Percentiles rank a stretch among this genome's conserved stretches.
Conservation (phyloP, 2,329 filamentous ascomycete species). For the Cercospora sp. region DNA sequence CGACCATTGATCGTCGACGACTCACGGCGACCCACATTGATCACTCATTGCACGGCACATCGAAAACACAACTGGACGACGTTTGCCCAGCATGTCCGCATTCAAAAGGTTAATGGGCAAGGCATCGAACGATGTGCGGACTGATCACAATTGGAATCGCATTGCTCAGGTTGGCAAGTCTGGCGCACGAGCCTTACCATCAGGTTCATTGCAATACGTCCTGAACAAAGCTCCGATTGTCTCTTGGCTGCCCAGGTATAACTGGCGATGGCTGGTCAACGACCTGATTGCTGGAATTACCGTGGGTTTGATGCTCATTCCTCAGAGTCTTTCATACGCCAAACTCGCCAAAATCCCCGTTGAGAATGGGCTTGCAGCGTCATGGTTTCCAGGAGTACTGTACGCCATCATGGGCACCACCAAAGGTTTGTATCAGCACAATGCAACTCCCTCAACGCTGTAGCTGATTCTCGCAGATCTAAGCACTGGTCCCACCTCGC, state of each 20-base stretch:
- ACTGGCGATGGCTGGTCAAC: slow-evolving; percentile 60
- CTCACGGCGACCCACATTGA: neutral
- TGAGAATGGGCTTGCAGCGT: slow-evolving; percentile 60
- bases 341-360: slow-evolving; percentile 63
- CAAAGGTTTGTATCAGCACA: slow-evolving; percentile 49
- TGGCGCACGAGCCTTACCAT: slow-evolving; percentile 49
- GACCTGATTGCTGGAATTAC: slow-evolving; percentile 64
- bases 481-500: slow-evolving; percentile 63
- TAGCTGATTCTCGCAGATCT: slow-evolving; percentile 48
- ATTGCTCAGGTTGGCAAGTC: slow-evolving; percentile 36
- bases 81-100: slow-evolving; percentile 1
- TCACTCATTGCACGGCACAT: neutral
- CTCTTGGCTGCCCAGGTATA: slow-evolving; percentile 64
- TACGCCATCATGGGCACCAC: slow-evolving; percentile 64
- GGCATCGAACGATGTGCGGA: slow-evolving; percentile 24
- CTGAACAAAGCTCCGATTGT: slow-evolving; percentile 62
- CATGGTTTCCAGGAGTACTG: slow-evolving; percentile 59
- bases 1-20: neutral
- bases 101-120: slow-evolving; percentile 14
- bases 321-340: slow-evolving; percentile 62
- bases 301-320: slow-evolving; percentile 54
- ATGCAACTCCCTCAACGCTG: neutral
- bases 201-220: slow-evolving; percentile 57
- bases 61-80: neutral
- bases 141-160: slow-evolving; percentile 33